These are phyloP conservation scores for Paspalum vaginatum DNA, from an alignment of 176 grass and related monocot species.

Conservation along the genomic window DNA sequence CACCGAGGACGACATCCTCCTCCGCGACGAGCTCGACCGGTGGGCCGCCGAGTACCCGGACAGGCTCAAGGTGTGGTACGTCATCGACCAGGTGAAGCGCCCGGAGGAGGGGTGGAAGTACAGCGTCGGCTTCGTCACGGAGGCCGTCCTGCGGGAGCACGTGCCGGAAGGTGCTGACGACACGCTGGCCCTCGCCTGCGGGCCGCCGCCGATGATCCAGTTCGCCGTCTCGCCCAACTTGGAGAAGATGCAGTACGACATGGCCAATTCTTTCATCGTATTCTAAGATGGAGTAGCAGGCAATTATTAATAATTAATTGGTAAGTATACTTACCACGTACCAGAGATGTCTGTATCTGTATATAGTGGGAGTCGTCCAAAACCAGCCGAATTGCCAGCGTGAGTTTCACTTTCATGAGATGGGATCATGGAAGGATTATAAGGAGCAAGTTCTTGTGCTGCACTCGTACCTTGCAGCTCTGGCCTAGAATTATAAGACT, in stretches of 20 bases:
- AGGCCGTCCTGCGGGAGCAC: slow-evolving; percentile 65
- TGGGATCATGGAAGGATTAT: neutral
- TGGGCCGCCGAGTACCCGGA: slow-evolving; percentile 69
- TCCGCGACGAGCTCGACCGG: slow-evolving; percentile 74
- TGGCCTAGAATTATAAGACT: slow-evolving; percentile 29
- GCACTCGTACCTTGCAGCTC: slow-evolving; percentile 33
- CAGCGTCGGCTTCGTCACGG: slow-evolving; percentile 74
- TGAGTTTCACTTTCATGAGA: slow-evolving; percentile 2
- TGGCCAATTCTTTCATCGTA: slow-evolving; percentile 58
- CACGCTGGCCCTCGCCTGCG: slow-evolving; percentile 79
- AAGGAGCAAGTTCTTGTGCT: neutral
- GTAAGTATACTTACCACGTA: neutral
- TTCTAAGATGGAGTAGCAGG: slow-evolving; percentile 42
- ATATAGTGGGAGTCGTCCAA: neutral
- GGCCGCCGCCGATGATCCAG: slow-evolving; percentile 93
- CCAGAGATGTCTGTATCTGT: slow-evolving; percentile 31
- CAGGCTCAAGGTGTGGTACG: slow-evolving; percentile 90
- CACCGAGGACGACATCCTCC: slow-evolving; percentile 80
- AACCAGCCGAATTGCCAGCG: slow-evolving; percentile 35
- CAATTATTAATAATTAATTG: neutral
- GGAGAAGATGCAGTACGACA: slow-evolving; percentile 94
- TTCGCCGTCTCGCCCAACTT: slow-evolving; percentile 83
- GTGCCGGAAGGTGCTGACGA: slow-evolving; percentile 64
- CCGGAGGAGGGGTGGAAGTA: slow-evolving; percentile 74
- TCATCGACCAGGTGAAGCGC: slow-evolving; percentile 68